Evolutionary conservation across 768 basidiomycete species (phyloP), one percentile per base, ranked within the genome.

Genomic region (Chalciporus piperatus): DNA sequence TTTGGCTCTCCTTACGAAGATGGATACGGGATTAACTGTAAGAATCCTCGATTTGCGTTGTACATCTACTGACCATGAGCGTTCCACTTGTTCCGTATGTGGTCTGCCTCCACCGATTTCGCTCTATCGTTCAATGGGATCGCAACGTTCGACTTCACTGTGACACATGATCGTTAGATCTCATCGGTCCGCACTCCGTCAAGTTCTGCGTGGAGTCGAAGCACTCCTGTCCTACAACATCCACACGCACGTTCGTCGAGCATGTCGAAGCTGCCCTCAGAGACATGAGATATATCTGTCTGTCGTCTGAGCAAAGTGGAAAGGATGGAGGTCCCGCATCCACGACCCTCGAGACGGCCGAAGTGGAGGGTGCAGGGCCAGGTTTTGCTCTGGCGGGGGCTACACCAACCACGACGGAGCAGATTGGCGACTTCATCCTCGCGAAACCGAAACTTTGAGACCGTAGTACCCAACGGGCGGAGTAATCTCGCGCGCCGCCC

Each of bases 141-240:
- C 10, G 14, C 5, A 9, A 37, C n/a, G 14, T 13, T 13, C 30
- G 30, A 11, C 30, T 23, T 38, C 30, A n/a, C 16, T 4, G 27
- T 13, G 17, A 35, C 12, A 11, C 67, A 23, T 22, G 22, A 23
- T 19, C 45, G 14, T 20, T 59, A 96, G 95, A 97, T 68, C 79
- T 96, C 51, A 80, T 89, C 50, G 91, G 85, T 13, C 82, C 85
- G 13, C 71, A 84, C 39, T 74, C 84, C 51, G 76, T 98, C 63
- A 95, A 93, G 69, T 94, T 97, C 71, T 94, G 96, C 2, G 84
- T 97, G 64, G 96, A 98, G 66, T 91, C 88, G 41, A 98, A 98
- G 67, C 72, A 76, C 53, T 87, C 87, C 6, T 82, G 76, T 54
- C 63, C 77, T 4, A 61, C 71, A 16, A 95, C 93, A 16, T 89